These are phyloP conservation scores for Coniochaeta hoffmannii DNA, from an alignment of 2,329 filamentous ascomycete species.

Conservation along the genomic window DNA sequence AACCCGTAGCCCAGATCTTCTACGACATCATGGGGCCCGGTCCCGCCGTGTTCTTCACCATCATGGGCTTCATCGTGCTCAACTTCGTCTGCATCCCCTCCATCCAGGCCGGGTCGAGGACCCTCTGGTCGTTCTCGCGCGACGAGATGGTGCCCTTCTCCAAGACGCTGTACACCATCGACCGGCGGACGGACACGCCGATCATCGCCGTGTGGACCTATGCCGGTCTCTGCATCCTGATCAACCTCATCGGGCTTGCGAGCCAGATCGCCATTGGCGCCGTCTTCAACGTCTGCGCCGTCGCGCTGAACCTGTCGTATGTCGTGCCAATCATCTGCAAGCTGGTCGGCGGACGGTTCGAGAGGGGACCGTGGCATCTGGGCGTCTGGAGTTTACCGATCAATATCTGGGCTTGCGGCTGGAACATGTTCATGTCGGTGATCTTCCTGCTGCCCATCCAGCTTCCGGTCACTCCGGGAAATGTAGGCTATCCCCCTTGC, in stretches of 20 bases:
- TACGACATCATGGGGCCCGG: constrained; percentile 44
- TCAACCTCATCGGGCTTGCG: constrained; percentile 48
- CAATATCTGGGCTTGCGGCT: constrained; percentile 37
- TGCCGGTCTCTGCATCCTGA: constrained; percentile 39
- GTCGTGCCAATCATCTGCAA: constrained; percentile 46
- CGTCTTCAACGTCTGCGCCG: constrained; percentile 46
- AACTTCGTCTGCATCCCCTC: constrained; percentile 49
- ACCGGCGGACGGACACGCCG: constrained; percentile 36
- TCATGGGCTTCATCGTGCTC: constrained; percentile 46
- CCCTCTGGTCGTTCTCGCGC: constrained; percentile 43
- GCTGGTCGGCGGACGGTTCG: constrained; percentile 35
- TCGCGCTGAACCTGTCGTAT: constrained; percentile 43
- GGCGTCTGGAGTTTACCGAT: constrained; percentile 29
- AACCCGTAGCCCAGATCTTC: constrained; percentile 48
- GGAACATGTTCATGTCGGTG: constrained; percentile 41
- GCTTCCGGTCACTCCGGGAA: constrained; percentile 35
- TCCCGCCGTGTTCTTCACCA: constrained; percentile 45
- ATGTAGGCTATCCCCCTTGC: constrained; percentile 28
- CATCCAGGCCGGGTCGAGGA: constrained; percentile 40
- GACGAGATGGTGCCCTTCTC: constrained; percentile 39
- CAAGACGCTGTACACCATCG: constrained; percentile 36
- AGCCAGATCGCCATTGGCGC: constrained; percentile 41
- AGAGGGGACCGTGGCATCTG: constrained; percentile 43
- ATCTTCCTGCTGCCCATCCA: constrained; percentile 42
- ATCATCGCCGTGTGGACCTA: constrained; percentile 47